Evolutionary conservation across 2,329 filamentous ascomycete genomes (phyloP), one percentile per base, ranked within the genome.

Genomic region (Leptographium galeiforme): DNA sequence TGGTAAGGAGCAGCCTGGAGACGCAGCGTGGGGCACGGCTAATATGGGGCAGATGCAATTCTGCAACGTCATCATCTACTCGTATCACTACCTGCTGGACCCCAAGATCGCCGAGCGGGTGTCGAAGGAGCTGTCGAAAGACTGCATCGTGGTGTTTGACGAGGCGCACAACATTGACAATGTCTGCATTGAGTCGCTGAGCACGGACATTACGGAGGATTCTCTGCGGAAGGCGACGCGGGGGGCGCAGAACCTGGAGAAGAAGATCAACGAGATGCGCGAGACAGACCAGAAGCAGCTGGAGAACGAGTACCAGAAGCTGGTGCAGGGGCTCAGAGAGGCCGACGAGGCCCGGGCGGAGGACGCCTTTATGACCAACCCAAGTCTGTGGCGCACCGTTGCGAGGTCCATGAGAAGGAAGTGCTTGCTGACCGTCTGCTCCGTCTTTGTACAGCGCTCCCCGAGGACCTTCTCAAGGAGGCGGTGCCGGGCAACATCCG

Each of bases 151-250:
- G 19, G 93, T 98, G 4, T 98, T 98, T 59, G 93, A 98, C 63
- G 93, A 98, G 68, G 93, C 93, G 14, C 93, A 98, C 72, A 98
- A 98, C 64, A 98, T 98, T 61, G 93, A 98, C 75, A 98, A 98
- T 65, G 93, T 98, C 55, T 98, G 94, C 66, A 98, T 98, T 60
- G 93, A 98, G 65, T 91, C 93, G 2, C 72, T 97, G 13, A 98
- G 93, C 64, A 97, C 95, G 44, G 93, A 98, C 63, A 80, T 98
- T 54, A 97, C 91, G 0, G 90, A 98, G 64, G 93, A 97, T 61
- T 96, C 91, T 0, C 68, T 98, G 52, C 81, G 90, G 25, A 95
- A 89, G 69, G 93, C 93, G 19, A 90, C 89, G 1, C 79, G 89
- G 59, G 93, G 93, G 6, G 94, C 91, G 13, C 85, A 85, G 59